phyloP scores from a whole-genome alignment of 768 basidiomycete genomes.

The Rhodotorula sphaerocarpa region DNA sequence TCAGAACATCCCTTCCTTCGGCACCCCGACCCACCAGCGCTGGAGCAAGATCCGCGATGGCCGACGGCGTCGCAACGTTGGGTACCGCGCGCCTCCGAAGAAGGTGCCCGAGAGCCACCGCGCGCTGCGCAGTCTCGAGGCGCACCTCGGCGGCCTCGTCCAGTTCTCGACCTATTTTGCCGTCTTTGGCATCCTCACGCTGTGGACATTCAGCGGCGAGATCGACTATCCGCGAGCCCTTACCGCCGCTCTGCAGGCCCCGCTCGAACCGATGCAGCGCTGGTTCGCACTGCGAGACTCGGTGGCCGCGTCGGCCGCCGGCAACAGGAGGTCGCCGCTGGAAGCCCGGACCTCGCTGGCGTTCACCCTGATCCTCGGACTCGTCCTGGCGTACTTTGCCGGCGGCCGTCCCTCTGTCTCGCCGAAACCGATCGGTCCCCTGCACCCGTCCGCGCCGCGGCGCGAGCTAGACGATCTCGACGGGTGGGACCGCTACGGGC shows the following conservation, averaged over 20 bases:
- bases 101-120: conserved; percentile 29
- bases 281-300: background rate
- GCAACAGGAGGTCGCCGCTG: conserved; percentile 4
- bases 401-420: conserved; percentile 33
- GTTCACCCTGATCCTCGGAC: conserved; percentile 34
- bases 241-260: background rate
- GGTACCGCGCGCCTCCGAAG: conserved; percentile 44
- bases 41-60: conserved; percentile 53
- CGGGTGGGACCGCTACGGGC: conserved; percentile 33
- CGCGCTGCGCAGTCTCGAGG: conserved; percentile 32
- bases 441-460: background rate
- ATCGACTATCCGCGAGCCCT: conserved; percentile 29
- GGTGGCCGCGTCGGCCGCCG: background rate
- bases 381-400: conserved; percentile 34
- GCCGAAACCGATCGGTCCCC: conserved; percentile 3
- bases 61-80: conserved; percentile 52
- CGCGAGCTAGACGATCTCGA: conserved; percentile 35
- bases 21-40: conserved; percentile 31
- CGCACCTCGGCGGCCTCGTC: conserved; percentile 33
- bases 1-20: conserved; percentile 34
- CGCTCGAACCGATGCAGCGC: background rate
- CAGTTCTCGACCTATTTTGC: conserved; percentile 35
- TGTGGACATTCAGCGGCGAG: conserved; percentile 31
- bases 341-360: conserved; percentile 35
- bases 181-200: conserved; percentile 24